Evolutionary conservation across 2,329 filamentous ascomycete species (phyloP).

Genomic region (Lachnellula willkommii): DNA sequence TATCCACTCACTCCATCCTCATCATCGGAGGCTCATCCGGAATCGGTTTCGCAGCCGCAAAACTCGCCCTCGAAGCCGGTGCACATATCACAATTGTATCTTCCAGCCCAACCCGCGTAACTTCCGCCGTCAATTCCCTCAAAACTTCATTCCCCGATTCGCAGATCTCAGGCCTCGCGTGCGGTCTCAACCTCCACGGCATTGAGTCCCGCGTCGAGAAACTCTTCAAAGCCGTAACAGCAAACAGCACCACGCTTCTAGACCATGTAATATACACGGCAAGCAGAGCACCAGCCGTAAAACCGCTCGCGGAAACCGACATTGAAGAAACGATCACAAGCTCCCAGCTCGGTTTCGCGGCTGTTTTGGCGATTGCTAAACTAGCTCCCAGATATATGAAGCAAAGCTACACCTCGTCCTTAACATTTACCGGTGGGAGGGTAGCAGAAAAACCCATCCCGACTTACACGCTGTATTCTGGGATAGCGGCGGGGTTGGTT

Average conservation of each 20-base stretch:
- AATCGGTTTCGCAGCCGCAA: slow-evolving; percentile 57
- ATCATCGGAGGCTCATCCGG: slow-evolving; percentile 60
- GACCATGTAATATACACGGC: slow-evolving; percentile 22
- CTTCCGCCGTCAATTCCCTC: slow-evolving; percentile 36
- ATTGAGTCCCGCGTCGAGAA: slow-evolving; percentile 33
- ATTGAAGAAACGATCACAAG: background rate
- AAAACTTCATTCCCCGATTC: slow-evolving; percentile 1
- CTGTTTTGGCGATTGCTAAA: slow-evolving; percentile 9
- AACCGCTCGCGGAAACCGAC: slow-evolving; percentile 1
- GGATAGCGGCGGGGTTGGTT: slow-evolving; percentile 44
- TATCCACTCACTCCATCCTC: slow-evolving; percentile 43
- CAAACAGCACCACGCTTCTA: background rate
- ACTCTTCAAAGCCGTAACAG: slow-evolving; percentile 35
- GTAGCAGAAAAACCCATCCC: slow-evolving; percentile 11
- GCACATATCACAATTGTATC: slow-evolving; percentile 47
- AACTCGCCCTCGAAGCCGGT: slow-evolving; percentile 50
- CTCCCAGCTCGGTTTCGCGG: background rate
- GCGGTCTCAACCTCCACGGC: slow-evolving; percentile 5
- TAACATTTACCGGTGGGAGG: slow-evolving; percentile 18
- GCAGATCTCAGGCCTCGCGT: slow-evolving; percentile 10
- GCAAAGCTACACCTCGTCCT: slow-evolving; percentile 8
- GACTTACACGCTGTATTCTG: slow-evolving; percentile 42
- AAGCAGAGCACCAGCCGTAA: background rate
- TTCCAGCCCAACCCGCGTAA: slow-evolving; percentile 36
- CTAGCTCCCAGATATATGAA: slow-evolving; percentile 8